Evolutionary conservation across 1,284 basidiomycete species (phyloP).

Genomic region (Tilletia horrida): DNA sequence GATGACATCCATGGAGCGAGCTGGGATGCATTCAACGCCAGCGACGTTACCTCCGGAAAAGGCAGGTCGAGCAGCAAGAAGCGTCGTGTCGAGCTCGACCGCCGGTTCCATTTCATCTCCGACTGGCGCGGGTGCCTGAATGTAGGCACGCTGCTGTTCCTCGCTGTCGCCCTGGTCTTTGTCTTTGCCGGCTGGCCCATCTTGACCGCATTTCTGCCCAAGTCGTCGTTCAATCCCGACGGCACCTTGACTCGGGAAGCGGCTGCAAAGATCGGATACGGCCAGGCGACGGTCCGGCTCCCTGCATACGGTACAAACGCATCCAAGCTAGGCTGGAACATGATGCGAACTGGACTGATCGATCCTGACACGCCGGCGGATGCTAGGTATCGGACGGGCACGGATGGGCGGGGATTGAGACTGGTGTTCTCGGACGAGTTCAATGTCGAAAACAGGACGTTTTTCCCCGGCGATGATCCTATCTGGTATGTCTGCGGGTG

Average conservation of each 20-base stretch:
- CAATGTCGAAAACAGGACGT: constrained; percentile 52
- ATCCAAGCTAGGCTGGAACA: background rate
- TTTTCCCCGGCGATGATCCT: constrained; percentile 63
- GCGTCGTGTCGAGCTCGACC: background rate
- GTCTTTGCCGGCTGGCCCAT: constrained; percentile 45
- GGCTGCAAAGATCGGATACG: background rate
- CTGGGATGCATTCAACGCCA: background rate
- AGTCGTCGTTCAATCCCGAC: background rate
- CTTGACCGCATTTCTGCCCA: constrained; percentile 24
- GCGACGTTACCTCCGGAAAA: background rate
- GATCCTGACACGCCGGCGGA: constrained; percentile 55
- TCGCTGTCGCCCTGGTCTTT: constrained; percentile 30
- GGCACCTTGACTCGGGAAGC: background rate
- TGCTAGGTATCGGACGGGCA: constrained; percentile 53
- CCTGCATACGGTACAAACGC: constrained; percentile 18
- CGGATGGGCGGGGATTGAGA: constrained; percentile 56
- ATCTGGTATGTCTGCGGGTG: background rate
- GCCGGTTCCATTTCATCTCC: constrained; percentile 8
- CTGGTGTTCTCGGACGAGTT: constrained; percentile 56
- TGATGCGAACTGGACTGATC: constrained; percentile 34
- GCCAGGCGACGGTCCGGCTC: constrained; percentile 10
- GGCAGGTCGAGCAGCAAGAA: background rate
- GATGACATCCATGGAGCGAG: background rate
- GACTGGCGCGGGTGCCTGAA: constrained; percentile 33
- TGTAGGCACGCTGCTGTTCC: constrained; percentile 29